phyloP scores from a whole-genome alignment of 106 monocot genomes.

The Acorus gramineus region DNA sequence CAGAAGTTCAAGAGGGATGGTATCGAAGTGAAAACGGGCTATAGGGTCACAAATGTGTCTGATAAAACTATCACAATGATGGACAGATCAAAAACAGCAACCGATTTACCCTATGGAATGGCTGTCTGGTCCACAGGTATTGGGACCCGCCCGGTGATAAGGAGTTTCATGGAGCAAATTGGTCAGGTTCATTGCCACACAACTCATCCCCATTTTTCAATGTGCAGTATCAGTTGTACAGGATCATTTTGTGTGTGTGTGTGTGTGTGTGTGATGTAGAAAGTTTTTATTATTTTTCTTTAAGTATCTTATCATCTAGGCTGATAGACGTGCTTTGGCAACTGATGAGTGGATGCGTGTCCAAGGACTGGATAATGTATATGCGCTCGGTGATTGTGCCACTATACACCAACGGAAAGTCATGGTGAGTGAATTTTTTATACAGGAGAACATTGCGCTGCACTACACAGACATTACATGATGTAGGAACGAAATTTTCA shows the following conservation, averaged over 20 bases:
- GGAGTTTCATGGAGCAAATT: slow-evolving; percentile 72
- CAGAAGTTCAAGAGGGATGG: slow-evolving; percentile 65
- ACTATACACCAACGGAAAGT: slow-evolving; percentile 69
- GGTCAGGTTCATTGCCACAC: slow-evolving; percentile 40
- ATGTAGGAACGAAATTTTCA: too few species aligned
- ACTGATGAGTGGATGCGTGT: slow-evolving; percentile 88
- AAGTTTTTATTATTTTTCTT: background rate
- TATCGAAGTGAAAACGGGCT: slow-evolving; percentile 61
- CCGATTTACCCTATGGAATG: slow-evolving; percentile 65
- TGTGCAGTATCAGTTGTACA: background rate
- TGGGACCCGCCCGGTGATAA: slow-evolving; percentile 63
- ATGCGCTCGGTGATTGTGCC: slow-evolving; percentile 86
- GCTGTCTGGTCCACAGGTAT: slow-evolving; percentile 91
- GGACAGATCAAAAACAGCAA: slow-evolving; percentile 19
- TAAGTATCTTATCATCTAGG: slow-evolving; percentile 19
- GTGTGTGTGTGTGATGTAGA: background rate
- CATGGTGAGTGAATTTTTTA: slow-evolving; percentile 36
- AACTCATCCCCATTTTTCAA: background rate
- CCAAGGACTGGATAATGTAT: slow-evolving; percentile 39
- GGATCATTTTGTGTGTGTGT: background rate
- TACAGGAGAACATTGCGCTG: too few species aligned
- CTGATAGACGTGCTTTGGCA: slow-evolving; percentile 49
- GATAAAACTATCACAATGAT: slow-evolving; percentile 58
- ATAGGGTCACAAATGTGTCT: slow-evolving; percentile 51
- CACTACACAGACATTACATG: too few species aligned